Conservation (phyloP, 2,329 filamentous ascomycete genomes). For the Colletotrichum brevisporum region DNA sequence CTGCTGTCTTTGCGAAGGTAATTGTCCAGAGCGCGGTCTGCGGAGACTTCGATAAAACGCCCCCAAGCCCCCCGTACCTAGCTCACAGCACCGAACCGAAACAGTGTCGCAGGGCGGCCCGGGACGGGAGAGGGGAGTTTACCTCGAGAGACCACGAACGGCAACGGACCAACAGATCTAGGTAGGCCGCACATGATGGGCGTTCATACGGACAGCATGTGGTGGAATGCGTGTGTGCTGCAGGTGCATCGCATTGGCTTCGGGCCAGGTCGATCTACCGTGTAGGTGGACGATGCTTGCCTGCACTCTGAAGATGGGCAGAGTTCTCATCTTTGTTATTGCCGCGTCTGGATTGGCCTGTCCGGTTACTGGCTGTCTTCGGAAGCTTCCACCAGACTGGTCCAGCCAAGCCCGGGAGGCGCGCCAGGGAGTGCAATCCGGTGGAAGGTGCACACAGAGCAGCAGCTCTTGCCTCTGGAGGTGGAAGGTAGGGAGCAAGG, state of each 20-base stretch:
- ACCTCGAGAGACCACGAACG: background rate
- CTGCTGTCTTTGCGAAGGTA: no score
- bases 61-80: background rate
- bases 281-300: background rate
- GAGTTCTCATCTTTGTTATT: constrained; percentile 27
- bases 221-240: no score
- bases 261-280: background rate
- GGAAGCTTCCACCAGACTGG: background rate
- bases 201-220: no score
- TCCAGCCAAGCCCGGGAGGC: background rate
- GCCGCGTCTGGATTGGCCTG: constrained; percentile 10
- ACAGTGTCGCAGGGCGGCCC: constrained; percentile 28
- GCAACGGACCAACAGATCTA: no score
- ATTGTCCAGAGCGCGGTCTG: no score
- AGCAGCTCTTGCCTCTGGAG: no score
- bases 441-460: background rate
- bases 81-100: constrained; percentile 20
- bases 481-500: no score
- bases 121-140: constrained; percentile 12
- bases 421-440: background rate
- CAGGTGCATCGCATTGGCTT: constrained; percentile 9
- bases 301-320: background rate
- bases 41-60: background rate
- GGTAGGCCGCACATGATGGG: no score
- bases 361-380: constrained; percentile 7